A percentile compares a stretch with the other conserved stretches of the same genome.
phyloP scores from a whole-genome alignment of 345 rosid genomes.

The Draba incana region DNA sequence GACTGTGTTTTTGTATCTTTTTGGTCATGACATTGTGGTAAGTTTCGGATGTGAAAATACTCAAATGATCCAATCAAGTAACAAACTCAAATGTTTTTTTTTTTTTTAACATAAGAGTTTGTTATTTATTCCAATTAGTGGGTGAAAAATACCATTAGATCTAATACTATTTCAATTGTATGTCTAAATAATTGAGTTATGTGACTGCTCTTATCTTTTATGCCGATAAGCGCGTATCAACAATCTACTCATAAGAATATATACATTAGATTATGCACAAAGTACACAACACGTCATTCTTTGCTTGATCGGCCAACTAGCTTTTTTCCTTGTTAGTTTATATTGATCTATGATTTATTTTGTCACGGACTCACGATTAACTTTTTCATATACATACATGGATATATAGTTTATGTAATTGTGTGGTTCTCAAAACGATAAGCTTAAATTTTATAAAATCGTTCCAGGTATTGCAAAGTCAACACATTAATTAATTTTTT shows the following conservation, averaged over 20 bases:
- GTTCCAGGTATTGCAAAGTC: conserved; percentile 19
- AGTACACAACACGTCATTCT: neutral
- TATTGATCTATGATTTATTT: neutral
- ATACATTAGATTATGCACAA: neutral
- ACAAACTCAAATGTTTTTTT: conserved; percentile 24
- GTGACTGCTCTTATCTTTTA: conserved; percentile 8
- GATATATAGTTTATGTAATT: conserved; percentile 12
- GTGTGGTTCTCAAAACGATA: conserved; percentile 19
- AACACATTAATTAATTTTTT: conserved; percentile 25
- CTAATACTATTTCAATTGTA: neutral
- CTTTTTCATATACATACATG: neutral
- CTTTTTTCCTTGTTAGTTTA: too few relatives aligned
- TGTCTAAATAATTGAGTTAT: neutral
- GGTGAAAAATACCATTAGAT: too few relatives aligned
- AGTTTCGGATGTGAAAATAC: conserved; percentile 18
- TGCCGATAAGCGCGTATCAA: conserved; percentile 22
- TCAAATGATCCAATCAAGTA: neutral
- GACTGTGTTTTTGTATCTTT: conserved; percentile 16
- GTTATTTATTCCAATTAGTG: too few relatives aligned
- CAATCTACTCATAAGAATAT: conserved; percentile 6
- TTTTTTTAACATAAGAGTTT: too few relatives aligned
- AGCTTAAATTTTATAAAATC: conserved; percentile 5
- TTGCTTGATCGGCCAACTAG: too few relatives aligned
- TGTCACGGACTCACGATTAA: neutral
- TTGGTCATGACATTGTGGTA: conserved; percentile 8